Base-by-base conservation (phyloP, 805 yeast genomes). In the Candida vaughaniae region DNA sequence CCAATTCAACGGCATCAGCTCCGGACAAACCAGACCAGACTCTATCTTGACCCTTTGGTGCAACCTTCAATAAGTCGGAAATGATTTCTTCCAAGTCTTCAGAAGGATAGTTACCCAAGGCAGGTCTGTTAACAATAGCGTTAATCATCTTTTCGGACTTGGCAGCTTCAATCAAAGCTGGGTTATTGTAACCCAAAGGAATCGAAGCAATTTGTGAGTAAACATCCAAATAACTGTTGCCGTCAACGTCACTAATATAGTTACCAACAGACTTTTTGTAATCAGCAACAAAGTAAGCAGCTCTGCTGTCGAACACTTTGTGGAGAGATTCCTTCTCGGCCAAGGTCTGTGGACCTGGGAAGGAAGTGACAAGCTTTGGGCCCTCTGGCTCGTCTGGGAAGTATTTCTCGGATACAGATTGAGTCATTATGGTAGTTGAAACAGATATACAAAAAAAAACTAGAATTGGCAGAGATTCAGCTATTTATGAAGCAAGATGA, bases 1-100 rank as follows among this genome's bases (percentile, higher is more conserved):
- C 95, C 55, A 84, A 73, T 64, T 86, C 95, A 59, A 85, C 85
- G 51, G 95, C 95, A 55, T 85, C 95, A 28, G 93, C 86, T 47
- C 95, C 95, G 14, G 89, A 78, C 46, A 85, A 68, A 33, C 85
- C 91, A 20, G 84, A 75, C 90, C 93, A 87, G 39, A 87, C 76
- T 50, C 76, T 68, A 51, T 69, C 73, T 64, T 81, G 82, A 46
- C 89, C 90, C 59, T 77, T 76, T 55, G 95, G 95, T 36, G 95
- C 95, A 49, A 72, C 80, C 43, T 79, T 72, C 47, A 85, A 65
- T 39, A 68, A 49, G 12, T 53, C 69, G n/a, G 44, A 43, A 29
- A 72, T 47, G 47, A 86, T 73, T 30, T 80, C 82, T 56, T 78
- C 78, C 42, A 73, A 70, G 52, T 84, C 89, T 41, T 60, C 62